Base-by-base conservation (phyloP, 148 eudicot species). In the Hydrangea macrophylla region DNA sequence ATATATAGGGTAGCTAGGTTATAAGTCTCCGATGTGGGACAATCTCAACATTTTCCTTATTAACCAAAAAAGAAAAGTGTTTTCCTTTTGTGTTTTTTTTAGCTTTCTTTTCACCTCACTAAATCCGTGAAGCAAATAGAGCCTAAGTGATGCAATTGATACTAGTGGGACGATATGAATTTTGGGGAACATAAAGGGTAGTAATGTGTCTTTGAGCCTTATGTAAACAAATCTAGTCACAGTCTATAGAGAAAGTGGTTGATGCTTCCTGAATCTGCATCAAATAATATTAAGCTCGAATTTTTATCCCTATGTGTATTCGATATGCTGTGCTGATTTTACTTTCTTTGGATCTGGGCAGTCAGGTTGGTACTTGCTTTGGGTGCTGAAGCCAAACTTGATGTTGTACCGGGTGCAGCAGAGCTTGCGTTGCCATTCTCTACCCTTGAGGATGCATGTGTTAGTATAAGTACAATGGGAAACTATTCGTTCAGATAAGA, bases 351-450 rank as follows among this genome's bases (percentile, higher is more conserved):
- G 77, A 79, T 69, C 71, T 90, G 93, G 98, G 86, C 90, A 88
- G 98, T 89, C 86, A 94, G 99, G 99, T 84, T 94, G 96, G 99
- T 94, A 72, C 96, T 94, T 85, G 97, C 96, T 64, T 73, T 94
- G 84, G 99, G 99, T 80, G 93, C 99, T 81, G 90, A 87, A 78
- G 73, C 97, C 22, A 88, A 82, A 82, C 84, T 88, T 66, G 96
- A 94, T 80, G 58, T 74, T 62, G 96, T 85, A 60, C 93, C 99
- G 1, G 99, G 99, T 73, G 96, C 97, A 60, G 78, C 74, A 13
- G 91, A 91, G 65, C 80, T 75, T 75, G 97, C 97, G 51, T 74
- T 94, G 56, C 97, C 99, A 68, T 94, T 94, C 81, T 82, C 92
- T 70, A 94, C 91, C 68, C 80, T 88, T 60, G 96, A 88, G 72